A percentile compares a stretch with the other conserved stretches of the same genome.
Conservation (phyloP, 768 basidiomycete species). For the Strobilomyces echinocephalus region DNA sequence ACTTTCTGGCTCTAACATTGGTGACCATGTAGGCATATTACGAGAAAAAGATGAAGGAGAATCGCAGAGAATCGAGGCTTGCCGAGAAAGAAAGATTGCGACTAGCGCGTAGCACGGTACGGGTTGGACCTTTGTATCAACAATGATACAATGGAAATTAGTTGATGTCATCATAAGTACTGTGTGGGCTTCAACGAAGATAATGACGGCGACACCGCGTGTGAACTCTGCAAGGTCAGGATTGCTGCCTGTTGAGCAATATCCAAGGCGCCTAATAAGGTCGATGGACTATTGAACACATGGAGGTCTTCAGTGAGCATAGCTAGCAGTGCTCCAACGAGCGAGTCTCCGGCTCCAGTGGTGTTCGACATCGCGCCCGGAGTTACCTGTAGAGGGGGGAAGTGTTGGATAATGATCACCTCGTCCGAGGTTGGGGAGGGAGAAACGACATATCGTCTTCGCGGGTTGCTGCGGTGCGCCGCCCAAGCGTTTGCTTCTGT, state of each 20-base stretch:
- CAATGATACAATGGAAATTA: slow-evolving; percentile 6
- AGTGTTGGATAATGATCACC: slow-evolving; percentile 66
- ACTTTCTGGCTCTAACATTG: neutral
- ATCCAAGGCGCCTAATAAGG: slow-evolving; percentile 43
- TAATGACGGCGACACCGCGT: slow-evolving; percentile 64
- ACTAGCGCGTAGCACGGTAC: slow-evolving; percentile 49
- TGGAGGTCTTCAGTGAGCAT: slow-evolving; percentile 43
- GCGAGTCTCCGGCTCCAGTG: slow-evolving; percentile 90
- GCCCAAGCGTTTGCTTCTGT: slow-evolving; percentile 47
- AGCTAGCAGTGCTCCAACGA: slow-evolving; percentile 82
- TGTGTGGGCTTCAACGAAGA: slow-evolving; percentile 27
- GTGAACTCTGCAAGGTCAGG: slow-evolving; percentile 51
- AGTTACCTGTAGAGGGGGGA: slow-evolving; percentile 49
- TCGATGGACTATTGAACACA: slow-evolving; percentile 42
- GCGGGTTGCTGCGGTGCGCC: slow-evolving; percentile 42
- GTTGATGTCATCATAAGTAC: neutral
- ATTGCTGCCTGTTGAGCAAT: slow-evolving; percentile 63
- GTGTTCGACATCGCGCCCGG: slow-evolving; percentile 52
- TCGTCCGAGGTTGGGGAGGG: slow-evolving; percentile 42
- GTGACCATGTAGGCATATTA: slow-evolving; percentile 43
- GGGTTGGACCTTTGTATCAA: slow-evolving; percentile 51
- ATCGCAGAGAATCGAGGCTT: slow-evolving; percentile 32
- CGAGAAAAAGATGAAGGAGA: slow-evolving; percentile 45
- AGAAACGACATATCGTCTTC: slow-evolving; percentile 47
- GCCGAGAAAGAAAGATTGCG: slow-evolving; percentile 48